Base-by-base conservation (phyloP, 208 protist species). In the Crithidia mellificae region DNA sequence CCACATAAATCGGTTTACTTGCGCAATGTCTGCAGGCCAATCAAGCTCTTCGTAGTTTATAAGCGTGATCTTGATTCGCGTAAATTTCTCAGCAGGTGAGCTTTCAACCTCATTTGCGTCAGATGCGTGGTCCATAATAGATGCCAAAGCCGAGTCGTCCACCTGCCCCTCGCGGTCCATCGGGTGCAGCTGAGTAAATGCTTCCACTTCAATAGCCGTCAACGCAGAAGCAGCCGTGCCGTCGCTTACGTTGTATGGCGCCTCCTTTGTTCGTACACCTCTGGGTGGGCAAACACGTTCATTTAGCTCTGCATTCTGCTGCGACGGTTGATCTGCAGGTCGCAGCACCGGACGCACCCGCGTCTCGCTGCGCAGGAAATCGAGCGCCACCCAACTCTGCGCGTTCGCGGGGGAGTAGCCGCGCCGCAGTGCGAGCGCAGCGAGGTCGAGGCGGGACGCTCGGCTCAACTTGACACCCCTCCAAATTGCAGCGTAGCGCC, bases 11-110 rank as follows among this genome's bases (percentile, higher is more conserved):
- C 11, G 49, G 4, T 73, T 38, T 4, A 44, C 38, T 2, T 36
- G 34, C 12, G 51, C 53, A 7, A 59, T 5, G 20, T 0, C 29
- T 0, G n/a, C 12, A 4, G 68, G 51, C 69, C 68, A 77, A 30
- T 64, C 63, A 9, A 80, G 30, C 52, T 76, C 75, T 29, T 61
- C 63, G 6, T 15, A 30, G 54, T 80, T 76, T 3, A 80, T 17
- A 0, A 79, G 17, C 25, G 58, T 47, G 4, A 81, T 0, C 15
- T 14, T 69, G 41, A 63, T 27, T 8, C 38, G 3, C 27, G 6
- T 0, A 53, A 30, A 53, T 17, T 30, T 34, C 11, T 19, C 7
- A 0, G 27, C 7, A 9, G 17, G 46, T 11, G 19, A 15, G 34
- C 20, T 27, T 6, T 30, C 34, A 2, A 30, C 20, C 20, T 11